A percentile compares a stretch with the other conserved stretches of the same genome.
These are phyloP conservation scores for Aspergillus alliaceus DNA, from an alignment of 2,329 filamentous ascomycete species.

Conservation along the genomic window DNA sequence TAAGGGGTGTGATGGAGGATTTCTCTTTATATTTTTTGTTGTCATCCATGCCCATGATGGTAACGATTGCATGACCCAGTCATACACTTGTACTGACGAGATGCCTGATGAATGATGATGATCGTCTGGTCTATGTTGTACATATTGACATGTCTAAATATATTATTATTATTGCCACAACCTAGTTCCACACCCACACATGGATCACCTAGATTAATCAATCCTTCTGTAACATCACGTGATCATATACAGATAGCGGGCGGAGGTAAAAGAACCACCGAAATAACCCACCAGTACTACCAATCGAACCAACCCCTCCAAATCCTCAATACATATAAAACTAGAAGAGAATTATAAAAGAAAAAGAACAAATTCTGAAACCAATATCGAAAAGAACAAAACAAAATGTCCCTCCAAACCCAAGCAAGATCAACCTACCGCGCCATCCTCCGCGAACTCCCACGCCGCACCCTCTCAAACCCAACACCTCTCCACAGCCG, in stretches of 20 bases:
- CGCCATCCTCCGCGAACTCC: conserved; percentile 83
- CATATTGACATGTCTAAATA: conserved; percentile 7
- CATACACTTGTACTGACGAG: conserved; percentile 13
- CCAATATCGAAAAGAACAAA: conserved; percentile 8
- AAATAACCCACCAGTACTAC: not conserved
- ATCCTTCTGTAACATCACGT: not conserved
- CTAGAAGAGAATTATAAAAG: not conserved
- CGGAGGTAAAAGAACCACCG: not conserved
- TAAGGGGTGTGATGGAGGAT: conserved; percentile 15
- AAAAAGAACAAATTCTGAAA: not conserved
- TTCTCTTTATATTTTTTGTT: not conserved
- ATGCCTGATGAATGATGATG: conserved; percentile 18
- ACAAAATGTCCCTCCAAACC: conserved; percentile 23
- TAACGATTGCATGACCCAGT: conserved; percentile 9
- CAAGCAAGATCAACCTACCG: conserved; percentile 78
- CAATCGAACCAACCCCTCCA: conserved; percentile 1
- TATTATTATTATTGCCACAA: conserved; percentile 1
- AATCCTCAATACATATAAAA: not conserved
- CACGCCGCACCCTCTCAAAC: conserved; percentile 62
- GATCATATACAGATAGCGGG: not conserved
- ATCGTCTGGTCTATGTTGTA: conserved; percentile 21
- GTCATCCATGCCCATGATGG: not conserved
- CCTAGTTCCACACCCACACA: not conserved
- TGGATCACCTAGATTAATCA: too few relatives aligned
- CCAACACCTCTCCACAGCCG: conserved; percentile 70